Percentiles rank a stretch among this genome's conserved stretches.
Conservation (phyloP, 306 rosid genomes). For the Lathyrus tuberosus region DNA sequence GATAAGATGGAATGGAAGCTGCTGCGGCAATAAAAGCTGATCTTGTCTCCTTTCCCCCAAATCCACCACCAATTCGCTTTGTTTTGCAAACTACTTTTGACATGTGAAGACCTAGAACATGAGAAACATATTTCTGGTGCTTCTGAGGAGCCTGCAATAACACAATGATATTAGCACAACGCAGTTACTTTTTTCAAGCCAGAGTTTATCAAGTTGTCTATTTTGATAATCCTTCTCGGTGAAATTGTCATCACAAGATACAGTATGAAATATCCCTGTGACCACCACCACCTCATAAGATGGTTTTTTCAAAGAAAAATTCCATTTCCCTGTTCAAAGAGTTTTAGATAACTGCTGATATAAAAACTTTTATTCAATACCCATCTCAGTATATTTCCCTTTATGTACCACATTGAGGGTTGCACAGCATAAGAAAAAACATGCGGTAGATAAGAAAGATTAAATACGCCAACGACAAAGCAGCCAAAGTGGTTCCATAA, state of each 20-base stretch:
- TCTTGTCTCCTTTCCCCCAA: slow-evolving; percentile 99
- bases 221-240: slow-evolving; percentile 20
- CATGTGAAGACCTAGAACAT: slow-evolving; percentile 92
- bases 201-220: slow-evolving; percentile 21
- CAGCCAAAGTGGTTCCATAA: slow-evolving; percentile 9
- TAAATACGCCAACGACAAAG: slow-evolving; percentile 14
- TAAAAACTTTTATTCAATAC: background rate
- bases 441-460: slow-evolving; percentile 12
- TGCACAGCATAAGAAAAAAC: slow-evolving; percentile 19
- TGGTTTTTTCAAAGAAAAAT: background rate
- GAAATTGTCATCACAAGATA: slow-evolving; percentile 5
- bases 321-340: slow-evolving; percentile 23
- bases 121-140: slow-evolving; percentile 88
- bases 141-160: slow-evolving; percentile 86
- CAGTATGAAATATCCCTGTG: background rate
- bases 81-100: slow-evolving; percentile 95
- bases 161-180: slow-evolving; percentile 27
- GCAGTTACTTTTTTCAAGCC: slow-evolving; percentile 27
- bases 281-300: slow-evolving; percentile 10
- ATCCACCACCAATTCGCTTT: slow-evolving; percentile 96
- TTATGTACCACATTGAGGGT: background rate
- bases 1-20: slow-evolving; percentile 87
- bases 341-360: too few species aligned
- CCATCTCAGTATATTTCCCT: slow-evolving; percentile 6
- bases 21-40: slow-evolving; percentile 82